Evolutionary conservation across 1,284 basidiomycete genomes (phyloP), one percentile per base, ranked within the genome.

Genomic region (Austroboletus novae-zelandiae): DNA sequence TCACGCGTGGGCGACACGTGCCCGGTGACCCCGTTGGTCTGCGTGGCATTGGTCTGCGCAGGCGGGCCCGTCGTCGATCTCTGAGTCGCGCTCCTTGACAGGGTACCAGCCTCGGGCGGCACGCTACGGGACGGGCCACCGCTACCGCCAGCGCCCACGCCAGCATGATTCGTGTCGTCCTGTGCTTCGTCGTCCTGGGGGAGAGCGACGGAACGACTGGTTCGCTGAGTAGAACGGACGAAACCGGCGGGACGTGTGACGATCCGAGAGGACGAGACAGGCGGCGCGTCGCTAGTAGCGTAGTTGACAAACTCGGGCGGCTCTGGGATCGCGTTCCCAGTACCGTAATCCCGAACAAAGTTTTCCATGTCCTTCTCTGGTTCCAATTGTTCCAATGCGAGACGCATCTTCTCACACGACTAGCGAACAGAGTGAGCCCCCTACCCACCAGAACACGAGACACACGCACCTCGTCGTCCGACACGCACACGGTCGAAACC

Each of bases 401-500:
- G 77, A 45, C 94, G 81, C 44, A 94, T 77, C 44, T 86, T 81
- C 71, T 98, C 94, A 68, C 94, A 96, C 2, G 91, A 91, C 94
- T 96, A 55, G 9, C 8, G 18, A 51, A 23, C 20, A 23, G 20
- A n/a, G 20, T 23, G 20, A 23, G 5, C 20, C 20, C 20, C 20
- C 20, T 23, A 5, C 5, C 20, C 20, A 23, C 20, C 20, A 23
- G 20, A 23, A 23, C 20, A 23, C 20, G 20, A 23, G 32, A 18
- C n/a, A 41, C 40, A 77, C 86, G 58, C 62, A 93, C 93, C 79
- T 97, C 93, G 66, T 99, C 97, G 65, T 99, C 96, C 18, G 86
- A 79, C 13, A 99, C 95, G 64, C 97, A 99, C 25, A 98, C 91
- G 8, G 91, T 92, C 5, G 94, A 97, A 18, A 98, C 87, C 1